Conservation (phyloP, 805 yeast genomes). For the Ogataea dorogensis region DNA sequence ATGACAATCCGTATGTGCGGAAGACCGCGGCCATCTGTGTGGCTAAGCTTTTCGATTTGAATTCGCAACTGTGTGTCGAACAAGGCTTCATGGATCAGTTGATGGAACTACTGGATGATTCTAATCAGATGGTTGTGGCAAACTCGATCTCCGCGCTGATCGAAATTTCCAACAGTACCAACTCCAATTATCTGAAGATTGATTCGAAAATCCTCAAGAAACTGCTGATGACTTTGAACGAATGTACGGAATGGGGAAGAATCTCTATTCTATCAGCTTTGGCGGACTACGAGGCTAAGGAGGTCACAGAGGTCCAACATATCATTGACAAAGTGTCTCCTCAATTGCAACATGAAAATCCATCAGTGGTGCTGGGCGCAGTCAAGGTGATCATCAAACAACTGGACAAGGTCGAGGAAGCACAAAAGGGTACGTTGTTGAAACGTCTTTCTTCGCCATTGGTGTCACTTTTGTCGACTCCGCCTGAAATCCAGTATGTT, state of each 20-base stretch:
- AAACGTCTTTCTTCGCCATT: slow-evolving; percentile 80
- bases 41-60: slow-evolving; percentile 87
- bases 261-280: slow-evolving; percentile 82
- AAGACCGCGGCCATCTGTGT: slow-evolving; percentile 98
- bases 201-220: slow-evolving; percentile 49
- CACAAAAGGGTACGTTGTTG: slow-evolving; percentile 45
- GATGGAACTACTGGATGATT: slow-evolving; percentile 68
- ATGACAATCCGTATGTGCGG: slow-evolving; percentile 95
- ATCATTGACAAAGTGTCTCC: slow-evolving; percentile 89
- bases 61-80: slow-evolving; percentile 77
- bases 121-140: slow-evolving; percentile 97
- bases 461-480: slow-evolving; percentile 80
- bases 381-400: slow-evolving; percentile 79
- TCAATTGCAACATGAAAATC: slow-evolving; percentile 94
- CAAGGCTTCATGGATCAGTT: slow-evolving; percentile 78
- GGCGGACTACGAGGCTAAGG: slow-evolving; percentile 61
- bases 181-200: slow-evolving; percentile 35
- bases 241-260: slow-evolving; percentile 99
- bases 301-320: slow-evolving; percentile 68
- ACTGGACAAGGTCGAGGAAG: slow-evolving; percentile 43
- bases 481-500: slow-evolving; percentile 94
- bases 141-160: slow-evolving; percentile 84
- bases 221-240: slow-evolving; percentile 82
- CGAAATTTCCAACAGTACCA: slow-evolving; percentile 53
- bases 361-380: slow-evolving; percentile 87